Base-by-base conservation (phyloP, 805 yeast species). In the Metschnikowia kofuensis region DNA sequence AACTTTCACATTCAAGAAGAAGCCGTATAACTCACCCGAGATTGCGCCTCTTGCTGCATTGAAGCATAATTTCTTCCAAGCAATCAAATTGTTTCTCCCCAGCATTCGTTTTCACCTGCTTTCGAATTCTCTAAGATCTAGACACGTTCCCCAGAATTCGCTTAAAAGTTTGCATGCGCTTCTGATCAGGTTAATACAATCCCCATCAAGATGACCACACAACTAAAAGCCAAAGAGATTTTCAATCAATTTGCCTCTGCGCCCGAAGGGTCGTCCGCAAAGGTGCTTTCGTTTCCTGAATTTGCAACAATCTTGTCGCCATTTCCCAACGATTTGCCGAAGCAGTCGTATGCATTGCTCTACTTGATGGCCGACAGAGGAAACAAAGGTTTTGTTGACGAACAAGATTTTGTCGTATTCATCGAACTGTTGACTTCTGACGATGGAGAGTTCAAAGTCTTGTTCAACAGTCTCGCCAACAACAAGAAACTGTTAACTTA, bases 281-380 rank as follows among this genome's bases (percentile, higher is more conserved):
- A 59, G 47, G 56, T 58, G 27, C 65, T 73, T 42, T 56, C 70
- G 26, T 63, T 73, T 45, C 69, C 67, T 14, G 66, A 67, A 42
- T 73, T 73, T 50, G 61, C 67, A 31, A 57, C 70, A 35, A 60
- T 73, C 38, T 62, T 73, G 49, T 63, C 76, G 30, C 78, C 78
- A 10, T 73, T 70, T 51, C 67, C 68, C 35, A 58, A 68, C 32
- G 78, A 73, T 53, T 59, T 73, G 39, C 72, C 75, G 14, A 66
- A 59, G 44, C 65, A 64, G 39, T 56, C 74, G 6, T 72, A 63
- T 46, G 62, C 76, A 6, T 76, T 91, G 51, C 81, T 92, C 42
- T 92, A 87, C 63, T 74, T 86, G 48, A 82, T 89, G 28, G 89
- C 96, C 13, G 98, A 92, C 68, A 80, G 80, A 50, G 74, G 77